Conservation (phyloP, 2,329 filamentous ascomycete species). For the Raffaelea deltoideospora region DNA sequence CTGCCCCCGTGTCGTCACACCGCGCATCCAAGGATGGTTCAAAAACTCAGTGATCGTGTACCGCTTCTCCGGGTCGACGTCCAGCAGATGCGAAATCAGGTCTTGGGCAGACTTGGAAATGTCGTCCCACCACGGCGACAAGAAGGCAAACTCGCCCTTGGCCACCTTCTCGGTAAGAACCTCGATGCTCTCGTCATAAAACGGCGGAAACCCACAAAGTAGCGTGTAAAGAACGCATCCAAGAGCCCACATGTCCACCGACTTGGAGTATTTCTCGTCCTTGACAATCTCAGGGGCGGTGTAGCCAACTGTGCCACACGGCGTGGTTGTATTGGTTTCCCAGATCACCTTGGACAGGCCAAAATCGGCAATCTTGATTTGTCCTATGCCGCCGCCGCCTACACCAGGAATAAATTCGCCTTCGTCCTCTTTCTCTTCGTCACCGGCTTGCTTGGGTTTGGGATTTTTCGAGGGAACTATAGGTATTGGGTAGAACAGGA, state of each 20-base stretch:
- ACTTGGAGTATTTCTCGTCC: slow-evolving; percentile 96
- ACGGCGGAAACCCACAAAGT: slow-evolving; percentile 92
- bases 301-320: slow-evolving; percentile 97
- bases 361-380: slow-evolving; percentile 96
- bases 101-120: slow-evolving; percentile 93
- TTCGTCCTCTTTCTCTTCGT: slow-evolving; percentile 95
- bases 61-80: slow-evolving; percentile 87
- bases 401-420: slow-evolving; percentile 76
- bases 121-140: slow-evolving; percentile 98
- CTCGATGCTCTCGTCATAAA: slow-evolving; percentile 97
- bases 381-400: slow-evolving; percentile 79
- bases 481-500: slow-evolving; percentile 78
- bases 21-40: slow-evolving; percentile 82
- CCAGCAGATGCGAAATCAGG: slow-evolving; percentile 80
- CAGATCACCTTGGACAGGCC: slow-evolving; percentile 95
- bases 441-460: slow-evolving; percentile 68
- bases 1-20: slow-evolving; percentile 47
- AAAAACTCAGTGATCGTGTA: slow-evolving; percentile 90
- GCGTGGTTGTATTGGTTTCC: slow-evolving; percentile 97
- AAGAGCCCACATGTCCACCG: slow-evolving; percentile 97
- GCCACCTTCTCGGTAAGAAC: slow-evolving; percentile 96
- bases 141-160: slow-evolving; percentile 88
- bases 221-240: slow-evolving; percentile 95
- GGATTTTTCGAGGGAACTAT: slow-evolving; percentile 67
- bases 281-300: slow-evolving; percentile 98